Evolutionary conservation across 2,329 filamentous ascomycete genomes (phyloP).

Genomic region (Chaetomium sp.): DNA sequence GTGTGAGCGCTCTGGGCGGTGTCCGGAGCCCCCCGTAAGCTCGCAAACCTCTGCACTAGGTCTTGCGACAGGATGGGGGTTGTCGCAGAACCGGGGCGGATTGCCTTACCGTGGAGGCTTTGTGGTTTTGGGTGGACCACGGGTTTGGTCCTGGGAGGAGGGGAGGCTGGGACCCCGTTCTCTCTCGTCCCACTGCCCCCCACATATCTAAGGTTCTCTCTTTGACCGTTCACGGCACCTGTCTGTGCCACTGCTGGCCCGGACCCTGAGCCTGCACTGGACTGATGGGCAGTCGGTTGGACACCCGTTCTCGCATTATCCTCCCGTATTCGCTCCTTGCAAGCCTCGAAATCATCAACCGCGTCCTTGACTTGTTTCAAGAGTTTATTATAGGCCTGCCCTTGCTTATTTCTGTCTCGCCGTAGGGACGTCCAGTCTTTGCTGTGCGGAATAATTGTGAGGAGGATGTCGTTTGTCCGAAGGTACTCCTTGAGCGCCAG

Average conservation of each 20-base stretch:
- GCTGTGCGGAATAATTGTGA: slow-evolving; percentile 70
- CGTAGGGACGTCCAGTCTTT: slow-evolving; percentile 64
- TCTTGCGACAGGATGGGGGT: slow-evolving; percentile 38
- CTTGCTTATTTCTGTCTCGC: slow-evolving; percentile 43
- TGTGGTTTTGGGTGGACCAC: slow-evolving; percentile 61
- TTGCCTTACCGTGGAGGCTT: slow-evolving; percentile 55
- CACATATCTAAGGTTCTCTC: not conserved
- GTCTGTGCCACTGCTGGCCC: not conserved
- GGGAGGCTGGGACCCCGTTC: slow-evolving; percentile 20
- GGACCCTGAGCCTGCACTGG: not conserved
- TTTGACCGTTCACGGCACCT: not conserved
- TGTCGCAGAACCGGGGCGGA: slow-evolving; percentile 34
- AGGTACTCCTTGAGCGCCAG: slow-evolving; percentile 79
- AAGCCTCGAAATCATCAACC: slow-evolving; percentile 45
- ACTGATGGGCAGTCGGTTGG: slow-evolving; percentile 44
- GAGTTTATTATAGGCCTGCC: slow-evolving; percentile 43
- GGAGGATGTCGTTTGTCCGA: slow-evolving; percentile 69
- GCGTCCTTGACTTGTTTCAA: slow-evolving; percentile 44
- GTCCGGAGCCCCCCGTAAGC: slow-evolving; percentile 38
- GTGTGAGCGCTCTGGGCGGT: slow-evolving; percentile 46
- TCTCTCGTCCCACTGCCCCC: slow-evolving; percentile 3
- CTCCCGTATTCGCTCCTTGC: slow-evolving; percentile 54
- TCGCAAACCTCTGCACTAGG: slow-evolving; percentile 50
- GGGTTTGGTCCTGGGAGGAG: slow-evolving; percentile 35
- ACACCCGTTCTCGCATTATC: slow-evolving; percentile 59